A percentile compares a stretch with the other conserved stretches of the same genome.
These are phyloP conservation scores for Pleurotus djamor DNA, from an alignment of 768 basidiomycete genomes.

Conservation along the genomic window DNA sequence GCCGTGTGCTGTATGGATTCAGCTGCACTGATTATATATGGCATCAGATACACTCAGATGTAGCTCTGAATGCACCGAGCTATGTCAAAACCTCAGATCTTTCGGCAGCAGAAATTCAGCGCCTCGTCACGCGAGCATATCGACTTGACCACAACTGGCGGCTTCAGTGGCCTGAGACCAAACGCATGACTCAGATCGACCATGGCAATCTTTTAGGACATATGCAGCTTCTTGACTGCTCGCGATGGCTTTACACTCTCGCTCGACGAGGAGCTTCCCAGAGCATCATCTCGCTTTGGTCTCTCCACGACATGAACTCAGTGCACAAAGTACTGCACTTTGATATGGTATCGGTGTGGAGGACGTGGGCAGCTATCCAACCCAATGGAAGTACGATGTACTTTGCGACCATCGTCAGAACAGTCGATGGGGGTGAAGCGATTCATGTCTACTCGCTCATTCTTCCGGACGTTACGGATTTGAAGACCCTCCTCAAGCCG, in stretches of 20 bases:
- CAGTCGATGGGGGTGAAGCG: slow-evolving; percentile 1
- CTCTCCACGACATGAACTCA: slow-evolving; percentile 23
- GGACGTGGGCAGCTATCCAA: slow-evolving; percentile 30
- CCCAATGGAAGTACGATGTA: slow-evolving; percentile 15
- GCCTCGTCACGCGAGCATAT: slow-evolving; percentile 38
- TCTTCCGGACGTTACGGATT: slow-evolving; percentile 12
- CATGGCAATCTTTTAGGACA: slow-evolving; percentile 37
- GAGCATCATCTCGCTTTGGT: slow-evolving; percentile 41
- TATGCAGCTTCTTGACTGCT: slow-evolving; percentile 43
- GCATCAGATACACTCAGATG: slow-evolving; percentile 45
- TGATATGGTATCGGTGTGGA: slow-evolving; percentile 16
- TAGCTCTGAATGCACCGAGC: slow-evolving; percentile 44
- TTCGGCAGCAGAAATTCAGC: slow-evolving; percentile 36
- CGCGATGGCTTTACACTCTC: slow-evolving; percentile 46
- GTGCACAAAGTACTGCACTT: slow-evolving; percentile 7
- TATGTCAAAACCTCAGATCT: slow-evolving; percentile 28
- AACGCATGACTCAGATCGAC: slow-evolving; percentile 31
- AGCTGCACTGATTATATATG: slow-evolving; percentile 52
- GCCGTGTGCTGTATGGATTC: slow-evolving; percentile 57
- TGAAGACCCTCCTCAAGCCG: slow-evolving; percentile 5
- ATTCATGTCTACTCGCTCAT: slow-evolving; percentile 19
- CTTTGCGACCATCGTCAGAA: slow-evolving; percentile 12
- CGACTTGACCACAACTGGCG: slow-evolving; percentile 53
- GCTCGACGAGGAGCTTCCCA: slow-evolving; percentile 17
- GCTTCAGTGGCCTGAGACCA: slow-evolving; percentile 29